A percentile compares a stretch with the other conserved stretches of the same genome.
Conservation (phyloP, 106 monocot genomes). For the Acanthochlamys bracteata region DNA sequence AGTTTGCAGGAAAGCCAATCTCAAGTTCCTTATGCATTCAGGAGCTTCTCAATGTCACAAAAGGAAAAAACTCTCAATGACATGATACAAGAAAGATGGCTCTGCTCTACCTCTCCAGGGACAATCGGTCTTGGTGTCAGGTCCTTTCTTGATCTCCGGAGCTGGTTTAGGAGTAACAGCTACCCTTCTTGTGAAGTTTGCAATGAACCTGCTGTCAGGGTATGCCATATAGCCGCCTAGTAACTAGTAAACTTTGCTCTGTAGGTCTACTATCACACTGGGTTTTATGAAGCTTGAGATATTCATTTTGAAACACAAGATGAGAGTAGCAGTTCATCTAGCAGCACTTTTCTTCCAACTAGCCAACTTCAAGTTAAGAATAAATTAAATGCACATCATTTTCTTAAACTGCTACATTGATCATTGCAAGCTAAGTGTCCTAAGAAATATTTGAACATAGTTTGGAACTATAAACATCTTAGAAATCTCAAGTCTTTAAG, state of each 20-base stretch:
- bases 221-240: constrained; percentile 1
- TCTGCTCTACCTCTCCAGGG: constrained; percentile 44
- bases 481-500: too few species aligned
- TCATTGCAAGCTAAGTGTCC: too few species aligned
- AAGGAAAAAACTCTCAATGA: constrained; percentile 86
- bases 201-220: constrained; percentile 82
- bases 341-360: too few species aligned
- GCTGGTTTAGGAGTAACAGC: constrained; percentile 79
- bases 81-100: constrained; percentile 70
- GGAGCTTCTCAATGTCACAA: constrained; percentile 69
- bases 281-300: neutral
- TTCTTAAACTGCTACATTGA: too few species aligned
- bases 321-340: too few species aligned
- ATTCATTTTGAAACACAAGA: neutral
- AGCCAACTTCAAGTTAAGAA: too few species aligned
- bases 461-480: too few species aligned
- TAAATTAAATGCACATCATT: too few species aligned
- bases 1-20: constrained; percentile 42
- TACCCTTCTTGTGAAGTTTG: constrained; percentile 82
- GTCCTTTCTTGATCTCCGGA: constrained; percentile 92
- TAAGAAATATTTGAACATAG: too few species aligned
- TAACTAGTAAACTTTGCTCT: neutral
- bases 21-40: constrained; percentile 58
- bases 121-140: constrained; percentile 79
- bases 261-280: neutral